Conservation (phyloP, 441 rosid species). For the Populus tomentosa region DNA sequence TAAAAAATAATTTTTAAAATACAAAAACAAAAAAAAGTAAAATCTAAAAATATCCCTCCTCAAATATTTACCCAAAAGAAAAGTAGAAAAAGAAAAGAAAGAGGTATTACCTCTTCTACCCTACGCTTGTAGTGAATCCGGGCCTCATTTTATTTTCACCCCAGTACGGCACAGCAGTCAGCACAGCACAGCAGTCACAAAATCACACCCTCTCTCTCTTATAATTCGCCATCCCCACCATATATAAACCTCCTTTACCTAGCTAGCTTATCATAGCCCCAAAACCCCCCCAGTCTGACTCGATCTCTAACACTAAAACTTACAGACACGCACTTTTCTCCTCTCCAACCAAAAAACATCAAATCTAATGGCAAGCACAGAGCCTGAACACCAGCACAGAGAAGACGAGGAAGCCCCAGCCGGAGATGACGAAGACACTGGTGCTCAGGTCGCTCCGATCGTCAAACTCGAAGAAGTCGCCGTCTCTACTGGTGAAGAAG, state of each 20-base stretch:
- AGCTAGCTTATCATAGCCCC: neutral
- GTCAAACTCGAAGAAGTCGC: constrained; percentile 83
- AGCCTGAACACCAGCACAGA: constrained; percentile 56
- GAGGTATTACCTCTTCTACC: no score
- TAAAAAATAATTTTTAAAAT: no score
- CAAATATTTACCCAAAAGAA: no score
- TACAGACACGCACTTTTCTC: neutral
- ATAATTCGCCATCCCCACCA: neutral
- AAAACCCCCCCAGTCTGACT: neutral
- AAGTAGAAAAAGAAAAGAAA: no score
- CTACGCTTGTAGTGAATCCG: no score
- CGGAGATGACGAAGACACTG: constrained; percentile 92
- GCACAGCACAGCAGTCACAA: no score
- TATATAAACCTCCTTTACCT: neutral
- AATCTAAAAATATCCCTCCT: no score
- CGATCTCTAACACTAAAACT: neutral
- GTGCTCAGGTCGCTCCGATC: constrained; percentile 89
- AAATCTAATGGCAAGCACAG: constrained; percentile 62
- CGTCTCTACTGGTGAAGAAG: constrained; percentile 85
- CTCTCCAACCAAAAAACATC: neutral
- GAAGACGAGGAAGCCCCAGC: constrained; percentile 70
- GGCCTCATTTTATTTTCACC: no score
- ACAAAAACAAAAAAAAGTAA: no score
- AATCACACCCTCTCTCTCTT: no score
- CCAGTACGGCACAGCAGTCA: no score